Conservation (phyloP, 768 basidiomycete genomes). For the Neoboletus subvelutipes region DNA sequence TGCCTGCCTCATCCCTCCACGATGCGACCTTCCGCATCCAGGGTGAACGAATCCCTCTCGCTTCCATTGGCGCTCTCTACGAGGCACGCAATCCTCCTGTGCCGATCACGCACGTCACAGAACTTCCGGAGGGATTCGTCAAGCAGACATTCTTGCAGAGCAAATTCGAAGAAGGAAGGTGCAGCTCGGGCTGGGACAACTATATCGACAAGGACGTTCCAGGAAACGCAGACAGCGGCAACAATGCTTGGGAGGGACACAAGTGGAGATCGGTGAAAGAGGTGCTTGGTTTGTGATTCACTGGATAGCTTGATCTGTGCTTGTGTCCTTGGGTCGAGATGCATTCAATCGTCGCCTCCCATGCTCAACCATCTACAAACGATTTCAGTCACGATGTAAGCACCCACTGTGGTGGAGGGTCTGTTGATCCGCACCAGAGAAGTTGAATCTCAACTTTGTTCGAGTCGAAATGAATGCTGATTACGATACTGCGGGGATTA, state of each 20-base stretch:
- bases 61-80: conserved; percentile 30
- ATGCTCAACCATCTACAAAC: not conserved
- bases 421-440: not conserved
- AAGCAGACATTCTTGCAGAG: conserved; percentile 33
- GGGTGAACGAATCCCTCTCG: conserved; percentile 33
- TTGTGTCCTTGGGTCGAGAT: not conserved
- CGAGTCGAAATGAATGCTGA: not conserved
- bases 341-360: conserved; percentile 2
- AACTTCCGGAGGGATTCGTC: conserved; percentile 30
- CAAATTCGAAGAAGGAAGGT: conserved; percentile 29
- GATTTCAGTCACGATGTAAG: not conserved
- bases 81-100: conserved; percentile 20
- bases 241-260: conserved; percentile 35
- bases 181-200: conserved; percentile 37
- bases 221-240: conserved; percentile 32
- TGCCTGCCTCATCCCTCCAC: conserved; percentile 26
- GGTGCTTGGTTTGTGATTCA: conserved; percentile 24
- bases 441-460: not conserved
- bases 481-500: not conserved
- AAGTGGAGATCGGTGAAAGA: conserved; percentile 32
- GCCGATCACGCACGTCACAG: conserved; percentile 21
- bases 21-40: conserved; percentile 36
- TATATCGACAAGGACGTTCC: conserved; percentile 28
- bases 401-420: not conserved
- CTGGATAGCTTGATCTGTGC: not conserved